phyloP scores from a whole-genome alignment of 345 rosid genomes.

The Arabidopsis arenosa region DNA sequence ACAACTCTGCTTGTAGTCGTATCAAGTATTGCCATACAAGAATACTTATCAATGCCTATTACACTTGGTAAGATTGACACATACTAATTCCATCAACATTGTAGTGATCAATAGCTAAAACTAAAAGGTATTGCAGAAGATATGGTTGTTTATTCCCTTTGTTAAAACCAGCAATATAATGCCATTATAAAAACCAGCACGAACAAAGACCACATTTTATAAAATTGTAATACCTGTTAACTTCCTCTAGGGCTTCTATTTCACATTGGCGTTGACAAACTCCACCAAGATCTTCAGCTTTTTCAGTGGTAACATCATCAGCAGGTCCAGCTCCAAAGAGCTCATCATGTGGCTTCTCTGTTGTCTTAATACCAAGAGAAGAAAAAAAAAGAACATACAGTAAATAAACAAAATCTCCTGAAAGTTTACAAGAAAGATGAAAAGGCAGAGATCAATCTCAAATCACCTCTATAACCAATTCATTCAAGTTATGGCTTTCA shows the following conservation, averaged over 20 bases:
- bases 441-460: slow-evolving; percentile 35
- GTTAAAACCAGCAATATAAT: not conserved
- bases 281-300: slow-evolving; percentile 42
- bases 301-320: not conserved
- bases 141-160: not conserved
- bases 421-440: slow-evolving; percentile 31
- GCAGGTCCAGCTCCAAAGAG: slow-evolving; percentile 15
- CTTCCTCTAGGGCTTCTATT: slow-evolving; percentile 44
- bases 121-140: not conserved
- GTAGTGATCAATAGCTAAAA: slow-evolving; percentile 15
- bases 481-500: slow-evolving; percentile 41
- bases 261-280: slow-evolving; percentile 31
- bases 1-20: not conserved
- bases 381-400: slow-evolving; percentile 6
- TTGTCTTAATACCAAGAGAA: slow-evolving; percentile 20
- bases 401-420: slow-evolving; percentile 16
- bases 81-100: slow-evolving; percentile 1
- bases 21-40: slow-evolving; percentile 1
- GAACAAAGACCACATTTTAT: not conserved
- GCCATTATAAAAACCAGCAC: not conserved
- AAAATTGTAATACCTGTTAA: slow-evolving; percentile 45
- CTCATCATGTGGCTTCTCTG: slow-evolving; percentile 43
- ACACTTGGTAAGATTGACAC: slow-evolving; percentile 3
- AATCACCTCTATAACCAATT: slow-evolving; percentile 44
- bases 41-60: not conserved